These are phyloP conservation scores for Phytopythium sindhum DNA, from an alignment of 352 stramenopile genomes.

Conservation along the genomic window DNA sequence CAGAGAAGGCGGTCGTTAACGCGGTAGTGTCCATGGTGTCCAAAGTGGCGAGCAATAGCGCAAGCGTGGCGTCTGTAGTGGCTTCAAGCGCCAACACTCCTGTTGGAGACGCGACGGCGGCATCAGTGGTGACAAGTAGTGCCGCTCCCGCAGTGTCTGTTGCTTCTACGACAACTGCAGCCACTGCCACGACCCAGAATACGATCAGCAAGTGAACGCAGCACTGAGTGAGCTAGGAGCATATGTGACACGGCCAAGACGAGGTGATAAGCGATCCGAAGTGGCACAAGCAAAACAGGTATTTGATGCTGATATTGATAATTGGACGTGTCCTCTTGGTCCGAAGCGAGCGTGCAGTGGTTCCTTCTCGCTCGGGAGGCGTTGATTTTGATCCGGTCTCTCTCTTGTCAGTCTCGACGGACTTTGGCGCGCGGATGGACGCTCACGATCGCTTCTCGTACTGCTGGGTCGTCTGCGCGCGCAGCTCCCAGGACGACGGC, in stretches of 20 bases:
- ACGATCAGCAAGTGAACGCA: not conserved
- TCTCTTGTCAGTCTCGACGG: not conserved
- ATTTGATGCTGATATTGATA: slow-evolving; percentile 11
- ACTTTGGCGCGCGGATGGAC: not conserved
- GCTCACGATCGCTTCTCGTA: slow-evolving; percentile 43
- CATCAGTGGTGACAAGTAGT: not conserved
- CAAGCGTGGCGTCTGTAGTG: not conserved
- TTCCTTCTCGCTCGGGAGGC: slow-evolving; percentile 3
- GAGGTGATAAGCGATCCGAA: not conserved
- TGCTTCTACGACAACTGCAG: not conserved
- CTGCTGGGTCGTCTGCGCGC: slow-evolving; percentile 57
- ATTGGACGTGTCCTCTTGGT: slow-evolving; percentile 10
- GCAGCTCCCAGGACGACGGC: slow-evolving; percentile 66
- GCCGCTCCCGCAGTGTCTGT: not conserved
- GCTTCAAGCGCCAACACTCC: not conserved
- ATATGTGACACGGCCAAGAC: not conserved
- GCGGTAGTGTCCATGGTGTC: not conserved
- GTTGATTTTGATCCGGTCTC: slow-evolving; percentile 1
- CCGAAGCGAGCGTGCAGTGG: slow-evolving; percentile 3
- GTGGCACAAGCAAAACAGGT: not conserved
- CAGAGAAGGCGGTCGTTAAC: not conserved
- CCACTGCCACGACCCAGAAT: not conserved
- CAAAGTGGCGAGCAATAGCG: not conserved
- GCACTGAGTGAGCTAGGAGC: not conserved
- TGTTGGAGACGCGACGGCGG: not conserved